phyloP scores from a whole-genome alignment of 257 asterid species.

The Coffea eugenioides region DNA sequence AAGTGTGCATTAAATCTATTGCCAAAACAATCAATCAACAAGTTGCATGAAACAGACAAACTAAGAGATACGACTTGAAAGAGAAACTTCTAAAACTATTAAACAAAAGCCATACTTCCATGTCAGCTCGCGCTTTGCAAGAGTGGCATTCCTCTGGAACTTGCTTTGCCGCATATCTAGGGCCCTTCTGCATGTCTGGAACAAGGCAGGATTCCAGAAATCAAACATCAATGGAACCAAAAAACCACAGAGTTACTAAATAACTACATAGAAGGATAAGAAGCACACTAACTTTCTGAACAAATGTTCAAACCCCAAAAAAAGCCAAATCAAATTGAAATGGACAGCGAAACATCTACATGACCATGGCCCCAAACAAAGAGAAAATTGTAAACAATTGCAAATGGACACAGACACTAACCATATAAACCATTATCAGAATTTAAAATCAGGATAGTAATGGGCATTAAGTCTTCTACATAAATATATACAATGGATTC shows the following conservation, averaged over 20 bases:
- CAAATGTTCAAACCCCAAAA: neutral
- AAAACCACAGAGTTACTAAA: neutral
- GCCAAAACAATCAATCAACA: conserved; percentile 22
- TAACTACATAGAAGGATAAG: neutral
- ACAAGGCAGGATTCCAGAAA: neutral
- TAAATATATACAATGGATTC: too few relatives aligned
- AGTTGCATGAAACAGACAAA: neutral
- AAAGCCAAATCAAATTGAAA: neutral
- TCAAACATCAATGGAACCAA: neutral
- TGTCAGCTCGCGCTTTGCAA: conserved; percentile 72
- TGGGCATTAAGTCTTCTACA: too few relatives aligned
- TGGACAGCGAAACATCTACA: neutral
- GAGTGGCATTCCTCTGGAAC: conserved; percentile 69
- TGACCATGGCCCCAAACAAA: too few relatives aligned
- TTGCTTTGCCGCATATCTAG: conserved; percentile 52
- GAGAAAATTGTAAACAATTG: neutral
- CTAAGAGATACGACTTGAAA: conserved; percentile 5
- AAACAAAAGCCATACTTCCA: conserved; percentile 66
- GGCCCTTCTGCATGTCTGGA: conserved; percentile 73
- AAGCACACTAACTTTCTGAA: neutral
- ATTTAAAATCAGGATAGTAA: too few relatives aligned
- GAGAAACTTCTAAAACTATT: conserved; percentile 7
- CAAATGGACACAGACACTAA: too few relatives aligned
- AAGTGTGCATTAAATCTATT: conserved; percentile 81
- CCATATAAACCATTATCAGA: too few relatives aligned